Conservation (phyloP, 2,329 filamentous ascomycete species). For the Helminthosporium solani region DNA sequence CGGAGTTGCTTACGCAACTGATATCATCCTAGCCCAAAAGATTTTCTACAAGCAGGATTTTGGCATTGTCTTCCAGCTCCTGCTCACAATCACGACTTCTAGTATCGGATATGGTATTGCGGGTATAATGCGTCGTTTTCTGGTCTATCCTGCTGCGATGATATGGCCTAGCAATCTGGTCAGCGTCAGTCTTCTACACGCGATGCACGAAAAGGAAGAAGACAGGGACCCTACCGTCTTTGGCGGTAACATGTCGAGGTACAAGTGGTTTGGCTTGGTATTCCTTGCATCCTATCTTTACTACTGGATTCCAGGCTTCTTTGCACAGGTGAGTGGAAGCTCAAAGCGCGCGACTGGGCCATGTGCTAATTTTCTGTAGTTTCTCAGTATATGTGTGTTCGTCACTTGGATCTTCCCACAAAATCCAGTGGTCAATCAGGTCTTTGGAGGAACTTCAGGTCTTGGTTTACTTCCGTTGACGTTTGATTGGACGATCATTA, state of each 20-base stretch:
- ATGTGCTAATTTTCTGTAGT: conserved; percentile 3
- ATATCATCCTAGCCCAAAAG: conserved; percentile 69
- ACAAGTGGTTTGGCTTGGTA: conserved; percentile 24
- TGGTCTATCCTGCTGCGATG: conserved; percentile 28
- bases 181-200: conserved; percentile 23
- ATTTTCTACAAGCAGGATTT: conserved; percentile 69
- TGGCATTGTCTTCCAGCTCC: conserved; percentile 23
- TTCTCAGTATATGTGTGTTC: conserved; percentile 24
- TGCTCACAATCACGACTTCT: conserved; percentile 20
- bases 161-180: conserved; percentile 28
- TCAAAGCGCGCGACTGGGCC: not conserved
- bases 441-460: conserved; percentile 27
- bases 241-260: conserved; percentile 26
- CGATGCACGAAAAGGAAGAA: conserved; percentile 25
- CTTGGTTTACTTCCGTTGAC: conserved; percentile 25
- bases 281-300: conserved; percentile 22
- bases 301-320: conserved; percentile 31
- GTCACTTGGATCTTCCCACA: conserved; percentile 30
- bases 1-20: conserved; percentile 66
- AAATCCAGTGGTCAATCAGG: conserved; percentile 28
- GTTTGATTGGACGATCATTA: conserved; percentile 29
- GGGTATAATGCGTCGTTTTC: conserved; percentile 19
- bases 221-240: conserved; percentile 20
- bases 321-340: conserved; percentile 10
- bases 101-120: conserved; percentile 26